Evolutionary conservation across 2,329 filamentous ascomycete species (phyloP).

Genomic region (Sporothrix sp.): DNA sequence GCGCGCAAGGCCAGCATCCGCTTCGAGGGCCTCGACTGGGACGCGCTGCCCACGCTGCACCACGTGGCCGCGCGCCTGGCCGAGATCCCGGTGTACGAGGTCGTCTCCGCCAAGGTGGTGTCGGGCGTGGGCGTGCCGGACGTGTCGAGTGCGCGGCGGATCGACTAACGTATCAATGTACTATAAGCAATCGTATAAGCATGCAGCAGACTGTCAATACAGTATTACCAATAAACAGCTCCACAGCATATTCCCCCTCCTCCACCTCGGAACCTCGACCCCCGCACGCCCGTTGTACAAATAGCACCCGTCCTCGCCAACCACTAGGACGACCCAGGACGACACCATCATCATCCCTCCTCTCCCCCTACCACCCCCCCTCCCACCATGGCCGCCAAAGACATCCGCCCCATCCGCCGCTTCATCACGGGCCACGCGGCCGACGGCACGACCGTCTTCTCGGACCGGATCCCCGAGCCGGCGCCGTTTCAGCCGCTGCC

Average conservation of each 20-base stretch:
- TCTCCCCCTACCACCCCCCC: too few species aligned
- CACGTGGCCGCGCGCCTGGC: constrained; percentile 43
- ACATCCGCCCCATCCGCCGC: constrained; percentile 7
- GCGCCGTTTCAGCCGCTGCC: constrained; percentile 11
- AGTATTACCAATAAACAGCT: too few species aligned
- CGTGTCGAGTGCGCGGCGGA: constrained; percentile 21
- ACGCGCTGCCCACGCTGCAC: constrained; percentile 49
- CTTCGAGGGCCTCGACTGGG: constrained; percentile 42
- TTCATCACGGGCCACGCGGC: constrained; percentile 19
- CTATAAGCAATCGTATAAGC: too few species aligned
- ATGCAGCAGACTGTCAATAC: too few species aligned
- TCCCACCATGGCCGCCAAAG: not conserved
- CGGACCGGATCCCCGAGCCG: constrained; percentile 1
- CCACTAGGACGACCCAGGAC: too few species aligned
- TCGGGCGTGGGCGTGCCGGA: constrained; percentile 44
- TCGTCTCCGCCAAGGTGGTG: constrained; percentile 46
- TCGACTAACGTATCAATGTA: not conserved
- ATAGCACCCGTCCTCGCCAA: too few species aligned
- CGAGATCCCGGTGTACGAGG: constrained; percentile 46
- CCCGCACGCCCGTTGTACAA: too few species aligned
- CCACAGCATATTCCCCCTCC: too few species aligned
- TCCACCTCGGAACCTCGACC: not conserved
- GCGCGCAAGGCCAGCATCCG: constrained; percentile 34
- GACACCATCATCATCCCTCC: too few species aligned
- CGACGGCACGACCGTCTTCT: constrained; percentile 15